Evolutionary conservation across 1,284 basidiomycete genomes (phyloP), one percentile per base, ranked within the genome.

Genomic region (Naganishia sp.): DNA sequence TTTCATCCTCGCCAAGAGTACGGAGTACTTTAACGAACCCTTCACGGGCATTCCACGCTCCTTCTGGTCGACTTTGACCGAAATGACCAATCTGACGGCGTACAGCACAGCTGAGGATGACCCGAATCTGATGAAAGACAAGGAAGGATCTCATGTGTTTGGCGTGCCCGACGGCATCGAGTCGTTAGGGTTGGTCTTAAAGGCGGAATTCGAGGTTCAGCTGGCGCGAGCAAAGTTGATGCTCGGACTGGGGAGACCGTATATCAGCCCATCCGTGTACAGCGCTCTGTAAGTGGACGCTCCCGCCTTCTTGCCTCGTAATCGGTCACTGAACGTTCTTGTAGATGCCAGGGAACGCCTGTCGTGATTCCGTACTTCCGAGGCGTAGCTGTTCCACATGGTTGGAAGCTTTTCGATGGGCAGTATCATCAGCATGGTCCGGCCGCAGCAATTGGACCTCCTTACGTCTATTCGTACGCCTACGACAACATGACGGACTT

Each of bases 271-370:
- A 2, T 74, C 72, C 35, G 74, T 76, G 0, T 79, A 75, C 67
- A 72, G 70, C 28, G 71, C 76, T 1, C 55, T 79, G 71, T 77
- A 66, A 70, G 74, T 73, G 3, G 15, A 18, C 17, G 39, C 42
- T 15, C 42, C 45, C 23, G 41, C 11, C 18, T 9, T 32, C 55
- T 7, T 25, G 15, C 18, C 53, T 3, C 23, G 31, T 9, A 28
- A 15, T n/a, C 2, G 3, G 11, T 43, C 18, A n/a, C 42, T 43
- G 42, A 43, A 15, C 18, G 42, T 1, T 46, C 18, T 46, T n/a
- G 13, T 53, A 76, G 74, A 47, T 78, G 76, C 63, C 75, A 75
- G 68, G 78, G 75, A 15, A 77, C 75, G 5, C 78, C 78, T 0
- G 74, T 76, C 25, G 72, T 80, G 17, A 58, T 80, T 21, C 77